Conservation (phyloP, 176 grass and related monocot genomes). For the Miscanthus lutarioriparius region DNA sequence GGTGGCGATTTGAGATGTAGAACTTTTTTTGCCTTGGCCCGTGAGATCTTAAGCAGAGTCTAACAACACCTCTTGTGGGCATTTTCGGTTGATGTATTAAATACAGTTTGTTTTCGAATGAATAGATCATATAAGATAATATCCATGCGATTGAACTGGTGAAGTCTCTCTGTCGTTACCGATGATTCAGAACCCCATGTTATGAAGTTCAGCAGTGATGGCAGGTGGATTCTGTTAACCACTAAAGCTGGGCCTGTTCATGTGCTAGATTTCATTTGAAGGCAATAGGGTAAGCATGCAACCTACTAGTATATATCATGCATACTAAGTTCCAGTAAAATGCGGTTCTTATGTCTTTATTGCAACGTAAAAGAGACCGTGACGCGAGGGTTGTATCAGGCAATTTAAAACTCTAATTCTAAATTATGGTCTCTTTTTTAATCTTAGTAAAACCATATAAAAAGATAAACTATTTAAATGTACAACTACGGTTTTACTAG, state of each 20-base stretch:
- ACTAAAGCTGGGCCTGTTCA: slow-evolving; percentile 75
- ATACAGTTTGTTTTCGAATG: slow-evolving; percentile 12
- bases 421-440: too few relatives aligned
- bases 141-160: not conserved
- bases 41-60: not conserved
- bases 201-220: slow-evolving; percentile 93
- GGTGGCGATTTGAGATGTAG: slow-evolving; percentile 31
- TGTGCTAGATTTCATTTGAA: slow-evolving; percentile 89
- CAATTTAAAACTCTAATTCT: too few relatives aligned
- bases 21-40: slow-evolving; percentile 27
- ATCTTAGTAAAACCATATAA: too few relatives aligned
- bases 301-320: slow-evolving; percentile 16
- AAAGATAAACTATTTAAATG: too few relatives aligned
- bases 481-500: too few relatives aligned
- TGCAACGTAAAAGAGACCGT: too few relatives aligned
- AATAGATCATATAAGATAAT: slow-evolving; percentile 31
- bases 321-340: not conserved
- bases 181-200: slow-evolving; percentile 84
- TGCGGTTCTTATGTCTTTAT: not conserved
- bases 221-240: slow-evolving; percentile 82
- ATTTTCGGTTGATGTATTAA: slow-evolving; percentile 35
- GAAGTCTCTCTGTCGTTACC: slow-evolving; percentile 52
- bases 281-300: slow-evolving; percentile 65
- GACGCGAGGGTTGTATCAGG: too few relatives aligned
- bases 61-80: slow-evolving; percentile 32